These are phyloP conservation scores for Moesziomyces globuligerus DNA, from an alignment of 1,284 basidiomycete species.

Conservation along the genomic window DNA sequence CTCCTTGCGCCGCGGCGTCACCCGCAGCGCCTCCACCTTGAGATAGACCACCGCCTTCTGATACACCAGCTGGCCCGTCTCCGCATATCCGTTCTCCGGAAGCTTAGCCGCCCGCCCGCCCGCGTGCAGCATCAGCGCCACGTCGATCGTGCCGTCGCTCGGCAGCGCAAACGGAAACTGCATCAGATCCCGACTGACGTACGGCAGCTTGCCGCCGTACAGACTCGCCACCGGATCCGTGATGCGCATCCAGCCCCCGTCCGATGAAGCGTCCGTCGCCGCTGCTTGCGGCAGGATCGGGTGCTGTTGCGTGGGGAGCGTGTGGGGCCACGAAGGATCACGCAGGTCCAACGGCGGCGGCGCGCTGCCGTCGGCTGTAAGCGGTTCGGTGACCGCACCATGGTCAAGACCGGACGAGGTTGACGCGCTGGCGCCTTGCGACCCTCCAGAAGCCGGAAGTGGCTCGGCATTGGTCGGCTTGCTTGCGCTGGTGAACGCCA, in stretches of 20 bases:
- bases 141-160: slow-evolving; percentile 58
- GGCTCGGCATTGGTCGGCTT: background rate
- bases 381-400: slow-evolving; percentile 49
- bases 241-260: slow-evolving; percentile 48
- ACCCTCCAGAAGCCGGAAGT: slow-evolving; percentile 1
- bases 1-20: slow-evolving; percentile 50
- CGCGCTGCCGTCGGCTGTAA: slow-evolving; percentile 11
- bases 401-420: slow-evolving; percentile 15
- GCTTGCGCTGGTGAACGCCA: slow-evolving; percentile 16
- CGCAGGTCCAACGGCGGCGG: slow-evolving; percentile 31
- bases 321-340: slow-evolving; percentile 54
- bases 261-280: slow-evolving; percentile 4
- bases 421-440: background rate
- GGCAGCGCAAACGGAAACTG: slow-evolving; percentile 63
- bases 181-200: slow-evolving; percentile 61
- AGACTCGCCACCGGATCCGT: slow-evolving; percentile 50
- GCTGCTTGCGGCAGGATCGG: slow-evolving; percentile 5
- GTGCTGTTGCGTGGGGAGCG: slow-evolving; percentile 4
- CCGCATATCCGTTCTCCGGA: slow-evolving; percentile 49
- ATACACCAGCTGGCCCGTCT: slow-evolving; percentile 55
- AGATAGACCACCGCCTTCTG: slow-evolving; percentile 55
- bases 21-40: slow-evolving; percentile 62
- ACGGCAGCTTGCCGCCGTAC: slow-evolving; percentile 65
- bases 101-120: slow-evolving; percentile 57
- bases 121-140: slow-evolving; percentile 53